Conservation (phyloP, 2,329 filamentous ascomycete genomes). For the Apiospora marii region DNA sequence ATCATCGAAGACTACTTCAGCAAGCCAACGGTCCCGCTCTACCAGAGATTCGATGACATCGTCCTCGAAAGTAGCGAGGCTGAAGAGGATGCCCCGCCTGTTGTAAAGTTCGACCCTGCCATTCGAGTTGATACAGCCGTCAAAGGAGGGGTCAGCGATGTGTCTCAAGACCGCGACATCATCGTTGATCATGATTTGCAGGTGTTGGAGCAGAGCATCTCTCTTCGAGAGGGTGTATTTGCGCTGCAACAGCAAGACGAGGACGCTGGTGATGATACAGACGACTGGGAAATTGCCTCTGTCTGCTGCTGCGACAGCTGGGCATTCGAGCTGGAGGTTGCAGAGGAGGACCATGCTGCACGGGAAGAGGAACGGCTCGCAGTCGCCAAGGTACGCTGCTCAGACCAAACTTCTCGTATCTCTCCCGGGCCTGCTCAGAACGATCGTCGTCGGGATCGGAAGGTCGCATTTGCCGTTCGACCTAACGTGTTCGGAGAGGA, state of each 20-base stretch:
- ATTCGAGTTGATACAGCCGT: neutral
- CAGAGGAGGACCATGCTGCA: neutral
- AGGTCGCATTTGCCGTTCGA: neutral
- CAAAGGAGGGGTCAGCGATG: neutral
- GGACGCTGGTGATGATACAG: neutral
- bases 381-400: neutral
- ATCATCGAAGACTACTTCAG: neutral
- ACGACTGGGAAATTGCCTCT: neutral
- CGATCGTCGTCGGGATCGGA: neutral
- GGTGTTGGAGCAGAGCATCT: no score
- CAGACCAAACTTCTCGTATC: neutral
- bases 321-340: neutral
- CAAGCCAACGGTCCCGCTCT: neutral
- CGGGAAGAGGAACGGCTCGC: neutral
- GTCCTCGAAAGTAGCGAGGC: neutral
- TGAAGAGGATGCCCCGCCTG: neutral
- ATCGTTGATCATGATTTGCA: no score
- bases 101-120: neutral
- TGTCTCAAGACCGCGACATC: neutral
- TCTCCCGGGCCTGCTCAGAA: neutral
- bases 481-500: no score
- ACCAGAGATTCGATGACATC: neutral
- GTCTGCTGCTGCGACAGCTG: neutral
- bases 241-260: neutral
- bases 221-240: neutral